Base-by-base conservation (phyloP, 2,329 filamentous ascomycete genomes). In the Ceratocystis lukuohia region DNA sequence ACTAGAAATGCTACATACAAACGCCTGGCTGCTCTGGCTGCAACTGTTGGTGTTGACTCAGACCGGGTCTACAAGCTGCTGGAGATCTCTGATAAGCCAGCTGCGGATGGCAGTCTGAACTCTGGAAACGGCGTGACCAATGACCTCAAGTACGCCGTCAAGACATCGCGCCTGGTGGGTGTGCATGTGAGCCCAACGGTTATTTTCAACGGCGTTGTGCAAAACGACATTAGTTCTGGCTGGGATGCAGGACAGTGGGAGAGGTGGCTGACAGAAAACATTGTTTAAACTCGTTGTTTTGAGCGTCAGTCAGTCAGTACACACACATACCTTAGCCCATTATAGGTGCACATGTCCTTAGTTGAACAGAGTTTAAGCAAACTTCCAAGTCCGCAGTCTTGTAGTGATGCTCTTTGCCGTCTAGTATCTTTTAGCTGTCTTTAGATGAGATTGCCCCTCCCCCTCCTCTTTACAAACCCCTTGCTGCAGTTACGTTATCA, bases 171-270 rank as follows among this genome's bases (percentile, higher is more conserved):
- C 56, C 76, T 94, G 70, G 82, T 89, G 7, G 88, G 92, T 12
- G 84, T 96, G 56, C 93, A 97, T 78, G 90, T 96, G 50, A 93
- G 90, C 53, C 93, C 93, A 1, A 96, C 92, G 0, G 91, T 93
- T 22, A 80, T 96, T 62, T 92, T 95, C 74, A 86, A 97, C 75
- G 91, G 92, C 0, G 83, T 95, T 28, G 86, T 95, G 62, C 88
- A 89, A 72, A 84, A 84, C 70, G 84, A 88, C 63, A 88, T 96
- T 70, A 88, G 86, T 69, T 93, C 88, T 67, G 82, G 86, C 28
- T 96, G 91, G 84, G 87, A 82, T 0, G 80, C 80, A 71, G 84
- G 88, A 67, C 88, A 96, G 77, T 97, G 92, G 92, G 81, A 87
- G 73, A 86, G 91, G 76, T 96, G 88, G 88, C 75, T 96, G 73